Evolutionary conservation across 805 yeast species (phyloP), one percentile per base, ranked within the genome.

Genomic region (Hanseniaspora taiwanica): DNA sequence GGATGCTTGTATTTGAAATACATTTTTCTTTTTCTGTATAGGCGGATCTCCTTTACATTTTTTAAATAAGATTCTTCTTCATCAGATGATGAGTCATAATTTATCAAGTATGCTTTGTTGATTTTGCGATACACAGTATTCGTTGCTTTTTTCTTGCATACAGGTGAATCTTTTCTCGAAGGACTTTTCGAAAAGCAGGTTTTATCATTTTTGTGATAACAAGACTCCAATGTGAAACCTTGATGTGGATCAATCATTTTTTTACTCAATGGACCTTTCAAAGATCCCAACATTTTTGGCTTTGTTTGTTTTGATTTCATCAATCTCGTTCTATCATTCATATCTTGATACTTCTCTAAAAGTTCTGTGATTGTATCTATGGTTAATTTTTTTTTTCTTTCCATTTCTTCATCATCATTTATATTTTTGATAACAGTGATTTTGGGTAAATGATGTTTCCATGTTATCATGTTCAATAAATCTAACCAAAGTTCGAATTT

Each of bases 381-480:
- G 1, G 87, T 78, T 27, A 74, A 54, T 12, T 56, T 58, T 24
- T 71, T 64, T 52, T 81, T 82, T 19, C 52, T 45, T 14, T 58
- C 55, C 44, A 78, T 47, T 51, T 82, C 91, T 5, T 60, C 53
- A 2, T 45, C 49, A 51, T 81, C 74, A 5, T 52, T 51, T 1
- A 57, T 44, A 50, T 81, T 66, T 21, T 67, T 62, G 21, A 81
- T 63, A 14, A 58, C 57, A 0, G 84, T 74, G 18, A 78, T 61
- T 8, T 56, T 55, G 2, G 68, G 65, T 27, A 77, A 53, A 34
- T 64, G 61, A 18, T 57, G 49, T 8, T 52, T 48, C 81, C 83
- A 75, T 46, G 65, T 69, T 42, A 71, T 56, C 42, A 62, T 55
- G 21, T 59, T 52, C 38, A 74, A 59, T 46, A 66, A 69, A 10